A percentile compares a stretch with the other conserved stretches of the same genome.
Evolutionary conservation across 2,329 filamentous ascomycete species (phyloP).

Genomic region (Colletotrichum eleusines): DNA sequence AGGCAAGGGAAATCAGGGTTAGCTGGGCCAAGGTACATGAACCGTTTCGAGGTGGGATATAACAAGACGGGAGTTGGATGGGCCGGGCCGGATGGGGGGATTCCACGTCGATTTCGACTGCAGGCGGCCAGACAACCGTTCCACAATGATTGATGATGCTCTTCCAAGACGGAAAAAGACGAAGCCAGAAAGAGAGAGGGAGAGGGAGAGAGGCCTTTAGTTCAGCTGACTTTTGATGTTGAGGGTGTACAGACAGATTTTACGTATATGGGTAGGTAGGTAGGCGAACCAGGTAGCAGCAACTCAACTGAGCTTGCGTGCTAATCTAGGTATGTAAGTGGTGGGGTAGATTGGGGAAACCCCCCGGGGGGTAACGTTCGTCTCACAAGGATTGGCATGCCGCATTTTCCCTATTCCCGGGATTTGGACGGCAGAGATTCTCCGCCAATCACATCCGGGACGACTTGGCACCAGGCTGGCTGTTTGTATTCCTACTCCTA

Average conservation of each 20-base stretch:
- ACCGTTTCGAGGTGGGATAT: background rate
- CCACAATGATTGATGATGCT: constrained; percentile 14
- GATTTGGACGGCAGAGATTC: constrained; percentile 36
- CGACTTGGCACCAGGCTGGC: constrained; percentile 24
- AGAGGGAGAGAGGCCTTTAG: background rate
- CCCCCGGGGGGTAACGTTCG: constrained; percentile 16
- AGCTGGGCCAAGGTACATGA: constrained; percentile 11
- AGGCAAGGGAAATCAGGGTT: background rate
- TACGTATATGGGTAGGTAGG: too few species aligned
- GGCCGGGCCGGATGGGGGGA: constrained; percentile 4
- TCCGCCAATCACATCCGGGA: constrained; percentile 39
- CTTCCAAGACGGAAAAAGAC: constrained; percentile 12
- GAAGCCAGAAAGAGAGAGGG: too few species aligned
- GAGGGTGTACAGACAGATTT: background rate
- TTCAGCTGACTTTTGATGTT: constrained; percentile 7
- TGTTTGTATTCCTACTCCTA: too few species aligned
- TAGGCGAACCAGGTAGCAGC: background rate
- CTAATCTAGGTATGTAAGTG: too few species aligned
- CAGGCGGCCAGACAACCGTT: constrained; percentile 26
- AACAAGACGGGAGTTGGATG: background rate
- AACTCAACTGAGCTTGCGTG: constrained; percentile 12
- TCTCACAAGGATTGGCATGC: constrained; percentile 37
- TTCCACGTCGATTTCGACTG: constrained; percentile 1
- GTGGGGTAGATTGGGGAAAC: constrained; percentile 42
- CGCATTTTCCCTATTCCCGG: constrained; percentile 42